phyloP scores from a whole-genome alignment of 768 basidiomycete species.

The Phanerochaete sordida region DNA sequence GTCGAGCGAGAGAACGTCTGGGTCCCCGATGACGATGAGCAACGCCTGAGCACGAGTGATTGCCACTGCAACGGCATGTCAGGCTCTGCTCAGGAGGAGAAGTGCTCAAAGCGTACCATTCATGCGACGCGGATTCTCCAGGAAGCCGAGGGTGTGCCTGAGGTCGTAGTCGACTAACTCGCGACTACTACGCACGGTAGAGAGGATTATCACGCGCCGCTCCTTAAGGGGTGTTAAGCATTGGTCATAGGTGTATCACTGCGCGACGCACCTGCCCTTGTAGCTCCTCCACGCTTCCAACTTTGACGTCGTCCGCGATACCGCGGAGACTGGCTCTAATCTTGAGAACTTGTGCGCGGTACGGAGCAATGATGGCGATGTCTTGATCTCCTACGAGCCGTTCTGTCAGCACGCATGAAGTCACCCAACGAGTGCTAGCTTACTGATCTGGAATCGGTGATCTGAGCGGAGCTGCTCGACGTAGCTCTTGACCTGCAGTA shows the following conservation, averaged over 20 bases:
- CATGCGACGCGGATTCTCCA: slow-evolving; percentile 27
- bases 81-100: not conserved
- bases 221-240: slow-evolving; percentile 27
- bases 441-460: slow-evolving; percentile 38
- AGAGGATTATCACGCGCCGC: slow-evolving; percentile 36
- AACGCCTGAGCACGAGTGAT: slow-evolving; percentile 64
- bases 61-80: slow-evolving; percentile 53
- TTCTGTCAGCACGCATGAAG: too few relatives aligned
- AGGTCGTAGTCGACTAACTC: slow-evolving; percentile 25
- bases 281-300: slow-evolving; percentile 66
- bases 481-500: slow-evolving; percentile 49
- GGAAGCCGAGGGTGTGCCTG: slow-evolving; percentile 25
- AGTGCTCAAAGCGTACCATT: too few relatives aligned
- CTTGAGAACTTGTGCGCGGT: slow-evolving; percentile 55
- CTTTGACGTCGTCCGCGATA: slow-evolving; percentile 39
- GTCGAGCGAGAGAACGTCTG: slow-evolving; percentile 52
- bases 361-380: slow-evolving; percentile 62
- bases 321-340: slow-evolving; percentile 36
- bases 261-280: slow-evolving; percentile 60
- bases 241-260: too few relatives aligned
- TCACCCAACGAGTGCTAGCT: slow-evolving; percentile 13
- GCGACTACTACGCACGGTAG: slow-evolving; percentile 35
- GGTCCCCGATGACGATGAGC: slow-evolving; percentile 61
- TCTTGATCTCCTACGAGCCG: slow-evolving; percentile 40
- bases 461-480: slow-evolving; percentile 23